Percentiles rank a stretch among this genome's conserved stretches.
These are phyloP conservation scores for Colletotrichum siamense DNA, from an alignment of 2,329 filamentous ascomycete genomes.

Conservation along the genomic window DNA sequence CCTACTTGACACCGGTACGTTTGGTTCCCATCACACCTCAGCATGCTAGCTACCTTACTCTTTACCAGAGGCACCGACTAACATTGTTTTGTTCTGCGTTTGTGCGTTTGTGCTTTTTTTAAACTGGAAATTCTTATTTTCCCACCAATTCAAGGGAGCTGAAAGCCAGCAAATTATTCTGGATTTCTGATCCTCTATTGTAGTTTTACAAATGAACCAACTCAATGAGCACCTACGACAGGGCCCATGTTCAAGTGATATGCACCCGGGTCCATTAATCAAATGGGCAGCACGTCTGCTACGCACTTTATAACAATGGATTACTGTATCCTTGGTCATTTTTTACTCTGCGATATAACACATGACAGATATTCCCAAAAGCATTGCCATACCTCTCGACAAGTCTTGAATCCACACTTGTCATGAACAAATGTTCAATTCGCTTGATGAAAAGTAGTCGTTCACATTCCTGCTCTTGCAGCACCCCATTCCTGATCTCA, in stretches of 20 bases:
- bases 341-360: too few relatives aligned
- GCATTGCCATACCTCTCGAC: too few relatives aligned
- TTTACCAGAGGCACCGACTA: neutral
- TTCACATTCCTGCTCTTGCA: too few relatives aligned
- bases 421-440: too few relatives aligned
- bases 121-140: neutral
- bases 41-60: neutral
- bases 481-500: too few relatives aligned
- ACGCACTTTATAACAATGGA: too few relatives aligned
- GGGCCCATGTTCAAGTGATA: neutral
- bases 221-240: neutral
- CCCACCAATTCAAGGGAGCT: neutral
- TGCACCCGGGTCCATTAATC: neutral
- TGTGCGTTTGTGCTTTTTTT: neutral
- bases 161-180: neutral
- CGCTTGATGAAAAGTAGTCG: too few relatives aligned
- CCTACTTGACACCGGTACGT: neutral
- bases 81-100: neutral
- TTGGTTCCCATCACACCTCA: neutral
- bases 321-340: too few relatives aligned
- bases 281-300: too few relatives aligned
- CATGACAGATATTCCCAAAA: too few relatives aligned
- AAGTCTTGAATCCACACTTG: too few relatives aligned
- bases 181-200: neutral
- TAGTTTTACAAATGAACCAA: neutral